Evolutionary conservation across 495 filamentous ascomycete genomes (phyloP).

Genomic region (Talaromyces thailandensis): DNA sequence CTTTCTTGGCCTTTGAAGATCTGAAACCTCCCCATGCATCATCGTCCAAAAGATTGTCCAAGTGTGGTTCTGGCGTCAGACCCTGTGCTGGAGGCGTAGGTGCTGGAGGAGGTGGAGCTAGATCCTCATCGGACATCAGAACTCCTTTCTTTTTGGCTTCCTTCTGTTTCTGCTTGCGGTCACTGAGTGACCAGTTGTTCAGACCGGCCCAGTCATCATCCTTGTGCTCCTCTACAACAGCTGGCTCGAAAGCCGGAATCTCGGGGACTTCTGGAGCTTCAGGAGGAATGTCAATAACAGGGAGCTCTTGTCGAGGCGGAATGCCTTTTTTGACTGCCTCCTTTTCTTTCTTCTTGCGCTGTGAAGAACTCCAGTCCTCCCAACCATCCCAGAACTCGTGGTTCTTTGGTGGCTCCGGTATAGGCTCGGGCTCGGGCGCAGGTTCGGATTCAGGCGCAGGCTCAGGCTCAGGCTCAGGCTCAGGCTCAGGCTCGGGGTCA

Average conservation of each 20-base stretch:
- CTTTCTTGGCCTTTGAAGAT: constrained; percentile 27
- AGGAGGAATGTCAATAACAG: constrained; percentile 4
- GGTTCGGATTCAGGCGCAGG: constrained; percentile 20
- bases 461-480: constrained; percentile 1
- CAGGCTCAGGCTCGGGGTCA: constrained; percentile 6
- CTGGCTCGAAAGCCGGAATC: neutral
- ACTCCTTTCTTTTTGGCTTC: constrained; percentile 13
- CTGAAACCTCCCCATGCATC: constrained; percentile 34
- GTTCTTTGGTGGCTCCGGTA: constrained; percentile 19
- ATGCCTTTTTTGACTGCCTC: constrained; percentile 21
- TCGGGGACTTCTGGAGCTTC: constrained; percentile 4
- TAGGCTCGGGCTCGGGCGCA: constrained; percentile 17
- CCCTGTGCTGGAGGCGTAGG: constrained; percentile 43
- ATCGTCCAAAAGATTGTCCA: constrained; percentile 18
- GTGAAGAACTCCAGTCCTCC: constrained; percentile 26
- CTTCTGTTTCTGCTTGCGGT: constrained; percentile 14
- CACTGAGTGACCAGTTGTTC: constrained; percentile 6
- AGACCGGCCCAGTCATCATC: constrained; percentile 1
- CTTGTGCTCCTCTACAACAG: constrained; percentile 8
- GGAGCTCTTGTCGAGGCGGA: constrained; percentile 10
- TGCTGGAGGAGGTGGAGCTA: constrained; percentile 39
- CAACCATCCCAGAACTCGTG: constrained; percentile 20
- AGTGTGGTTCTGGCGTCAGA: constrained; percentile 33
- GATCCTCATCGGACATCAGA: neutral
- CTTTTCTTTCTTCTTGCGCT: constrained; percentile 40